phyloP scores from a whole-genome alignment of 306 rosid species.

The Quercus engelmannii region DNA sequence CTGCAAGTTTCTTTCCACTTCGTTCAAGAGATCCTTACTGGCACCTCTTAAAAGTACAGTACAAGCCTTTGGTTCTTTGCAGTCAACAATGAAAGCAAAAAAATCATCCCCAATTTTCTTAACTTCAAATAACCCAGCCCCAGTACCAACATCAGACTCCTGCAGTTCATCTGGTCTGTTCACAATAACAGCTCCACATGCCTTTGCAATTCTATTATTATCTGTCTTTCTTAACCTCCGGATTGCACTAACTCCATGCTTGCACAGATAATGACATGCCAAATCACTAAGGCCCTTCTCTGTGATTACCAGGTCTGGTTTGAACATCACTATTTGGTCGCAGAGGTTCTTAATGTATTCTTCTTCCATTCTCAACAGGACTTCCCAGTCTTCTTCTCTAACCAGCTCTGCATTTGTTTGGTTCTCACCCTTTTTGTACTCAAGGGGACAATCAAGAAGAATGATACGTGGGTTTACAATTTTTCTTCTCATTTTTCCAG shows the following conservation, averaged over 20 bases:
- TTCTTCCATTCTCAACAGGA: slow-evolving; percentile 81
- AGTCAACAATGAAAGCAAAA: slow-evolving; percentile 75
- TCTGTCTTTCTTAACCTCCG: slow-evolving; percentile 89
- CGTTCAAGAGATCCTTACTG: slow-evolving; percentile 86
- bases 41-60: slow-evolving; percentile 84
- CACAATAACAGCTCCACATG: slow-evolving; percentile 92
- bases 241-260: slow-evolving; percentile 85
- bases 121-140: slow-evolving; percentile 92
- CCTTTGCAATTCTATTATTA: slow-evolving; percentile 90
- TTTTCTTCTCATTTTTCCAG: slow-evolving; percentile 96
- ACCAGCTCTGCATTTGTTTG: slow-evolving; percentile 93
- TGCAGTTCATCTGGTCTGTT: slow-evolving; percentile 93
- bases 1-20: slow-evolving; percentile 94
- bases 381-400: slow-evolving; percentile 91
- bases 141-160: slow-evolving; percentile 91
- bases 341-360: slow-evolving; percentile 85
- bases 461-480: slow-evolving; percentile 85
- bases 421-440: slow-evolving; percentile 93
- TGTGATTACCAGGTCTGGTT: slow-evolving; percentile 85
- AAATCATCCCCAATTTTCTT: slow-evolving; percentile 92
- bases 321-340: slow-evolving; percentile 79
- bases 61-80: slow-evolving; percentile 93
- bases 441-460: slow-evolving; percentile 88
- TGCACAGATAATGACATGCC: slow-evolving; percentile 89
- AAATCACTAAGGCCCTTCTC: slow-evolving; percentile 97